Evolutionary conservation across 1,284 basidiomycete species (phyloP), one percentile per base, ranked within the genome.

Genomic region (Ustilago crameri): DNA sequence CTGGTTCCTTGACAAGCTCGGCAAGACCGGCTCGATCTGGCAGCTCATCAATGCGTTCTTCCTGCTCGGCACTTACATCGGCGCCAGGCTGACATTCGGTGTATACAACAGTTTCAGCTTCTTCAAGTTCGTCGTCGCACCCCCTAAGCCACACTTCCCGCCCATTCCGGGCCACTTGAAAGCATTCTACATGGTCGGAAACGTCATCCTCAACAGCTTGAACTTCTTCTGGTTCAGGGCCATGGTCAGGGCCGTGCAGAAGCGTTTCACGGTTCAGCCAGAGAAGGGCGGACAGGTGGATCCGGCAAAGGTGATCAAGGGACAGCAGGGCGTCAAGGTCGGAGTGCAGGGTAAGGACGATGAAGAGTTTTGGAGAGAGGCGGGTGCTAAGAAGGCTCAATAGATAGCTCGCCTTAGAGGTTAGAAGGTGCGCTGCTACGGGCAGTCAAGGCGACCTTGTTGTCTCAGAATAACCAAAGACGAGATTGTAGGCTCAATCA

Each of bases 191-290:
- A 46, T 73, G 46, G 32, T 65, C n/a, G 81, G 75, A 26, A 75
- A 80, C 38, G 41, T 75, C 3, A 58, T 59, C 9, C 59, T 81
- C 38, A 81, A 81, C 71, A 62, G 66, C 24, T 62, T 82, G 48
- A 84, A 84, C 80, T 83, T 83, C 30, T 81, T 83, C 70, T 84
- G 84, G 84, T 84, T 84, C 78, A 51, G 80, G 23, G 78, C 82
- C 5, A 82, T 84, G 83, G 47, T 84, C 18, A 66, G 77, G 23
- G 83, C 84, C 3, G 75, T 84, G 7, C 72, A 66, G 49, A 84
- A 84, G 72, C 74, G 81, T 37, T 83, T 83, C 52, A 53, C 62
- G 3, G 58, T 73, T 22, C 58, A 69, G 50, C 55, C 72, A 35
- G 51, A 54, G 3, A 35, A 47, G 40, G 49, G 41, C 3, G 54